These are phyloP conservation scores for Trypanosoma cruzi DNA, from an alignment of 208 protist genomes.

Conservation along the genomic window DNA sequence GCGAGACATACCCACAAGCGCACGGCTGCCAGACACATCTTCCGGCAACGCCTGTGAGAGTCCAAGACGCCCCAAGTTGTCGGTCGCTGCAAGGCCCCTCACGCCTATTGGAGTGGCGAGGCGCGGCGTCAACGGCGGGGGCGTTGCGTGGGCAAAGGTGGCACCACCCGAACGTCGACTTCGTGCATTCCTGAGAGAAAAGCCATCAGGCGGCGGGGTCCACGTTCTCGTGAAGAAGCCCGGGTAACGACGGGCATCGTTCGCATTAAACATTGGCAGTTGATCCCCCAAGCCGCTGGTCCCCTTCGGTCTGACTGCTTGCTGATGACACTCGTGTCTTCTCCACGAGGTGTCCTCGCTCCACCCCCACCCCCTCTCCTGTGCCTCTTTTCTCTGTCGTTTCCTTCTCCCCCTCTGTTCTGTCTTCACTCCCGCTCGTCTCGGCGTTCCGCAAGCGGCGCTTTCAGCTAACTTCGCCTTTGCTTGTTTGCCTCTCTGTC, in stretches of 20 bases:
- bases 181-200: neutral
- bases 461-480: neutral
- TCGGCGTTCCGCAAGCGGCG: neutral
- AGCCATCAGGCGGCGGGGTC: conserved; percentile 22
- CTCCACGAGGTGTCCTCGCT: no score
- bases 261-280: conserved; percentile 19
- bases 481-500: neutral
- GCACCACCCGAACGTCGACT: neutral
- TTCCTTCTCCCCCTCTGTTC: conserved; percentile 9
- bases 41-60: neutral
- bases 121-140: conserved; percentile 18
- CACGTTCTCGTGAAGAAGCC: conserved; percentile 32
- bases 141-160: neutral
- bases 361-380: no score
- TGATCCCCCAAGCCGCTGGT: neutral
- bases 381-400: conserved; percentile 17
- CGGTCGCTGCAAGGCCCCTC: conserved; percentile 14
- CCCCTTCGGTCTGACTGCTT: conserved; percentile 6
- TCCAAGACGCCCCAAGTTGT: neutral
- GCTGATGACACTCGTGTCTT: no score
- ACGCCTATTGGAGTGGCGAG: conserved; percentile 26
- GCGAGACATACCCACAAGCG: conserved; percentile 28
- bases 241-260: conserved; percentile 27
- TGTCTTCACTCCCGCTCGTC: no score
- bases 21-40: conserved; percentile 9